These are phyloP conservation scores for Nannizzia gypsea DNA, from an alignment of 2,329 filamentous ascomycete genomes.

Conservation along the genomic window DNA sequence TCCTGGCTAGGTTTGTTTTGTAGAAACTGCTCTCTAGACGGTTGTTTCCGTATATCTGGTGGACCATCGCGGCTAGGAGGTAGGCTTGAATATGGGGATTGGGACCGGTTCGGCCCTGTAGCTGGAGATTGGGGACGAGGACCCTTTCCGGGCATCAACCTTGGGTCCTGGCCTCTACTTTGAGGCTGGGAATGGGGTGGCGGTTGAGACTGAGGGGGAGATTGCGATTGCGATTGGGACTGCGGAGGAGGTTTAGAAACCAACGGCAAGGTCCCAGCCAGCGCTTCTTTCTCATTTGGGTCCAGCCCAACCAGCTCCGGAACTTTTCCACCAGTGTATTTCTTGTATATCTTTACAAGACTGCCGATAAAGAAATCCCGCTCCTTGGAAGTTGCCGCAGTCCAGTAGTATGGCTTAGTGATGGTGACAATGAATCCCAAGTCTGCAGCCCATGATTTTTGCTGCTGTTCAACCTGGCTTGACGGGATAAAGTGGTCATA, in stretches of 20 bases:
- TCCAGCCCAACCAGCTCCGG: slow-evolving; percentile 78
- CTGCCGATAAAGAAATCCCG: slow-evolving; percentile 98
- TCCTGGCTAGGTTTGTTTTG: slow-evolving; percentile 31
- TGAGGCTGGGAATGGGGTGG: slow-evolving; percentile 15
- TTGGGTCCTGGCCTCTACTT: slow-evolving; percentile 19
- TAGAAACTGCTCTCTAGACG: slow-evolving; percentile 28
- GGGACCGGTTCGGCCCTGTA: slow-evolving; percentile 18
- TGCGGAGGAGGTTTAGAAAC: slow-evolving; percentile 14
- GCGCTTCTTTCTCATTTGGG: slow-evolving; percentile 60
- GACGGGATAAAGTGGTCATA: slow-evolving; percentile 53
- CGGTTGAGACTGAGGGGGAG: not conserved
- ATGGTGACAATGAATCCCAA: slow-evolving; percentile 80
- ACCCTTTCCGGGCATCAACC: slow-evolving; percentile 11
- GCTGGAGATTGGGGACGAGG: slow-evolving; percentile 11
- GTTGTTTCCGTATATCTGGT: slow-evolving; percentile 22
- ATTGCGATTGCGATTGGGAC: not conserved
- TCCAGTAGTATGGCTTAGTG: slow-evolving; percentile 94
- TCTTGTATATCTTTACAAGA: slow-evolving; percentile 88
- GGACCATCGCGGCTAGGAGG: slow-evolving; percentile 29
- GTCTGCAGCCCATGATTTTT: slow-evolving; percentile 65
- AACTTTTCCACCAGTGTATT: slow-evolving; percentile 79
- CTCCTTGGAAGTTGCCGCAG: slow-evolving; percentile 84
- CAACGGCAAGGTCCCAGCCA: slow-evolving; percentile 44
- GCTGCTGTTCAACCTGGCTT: slow-evolving; percentile 49
- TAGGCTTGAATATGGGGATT: slow-evolving; percentile 23